These are phyloP conservation scores for Solanum stenotomum DNA, from an alignment of 257 asterid species.

Conservation along the genomic window DNA sequence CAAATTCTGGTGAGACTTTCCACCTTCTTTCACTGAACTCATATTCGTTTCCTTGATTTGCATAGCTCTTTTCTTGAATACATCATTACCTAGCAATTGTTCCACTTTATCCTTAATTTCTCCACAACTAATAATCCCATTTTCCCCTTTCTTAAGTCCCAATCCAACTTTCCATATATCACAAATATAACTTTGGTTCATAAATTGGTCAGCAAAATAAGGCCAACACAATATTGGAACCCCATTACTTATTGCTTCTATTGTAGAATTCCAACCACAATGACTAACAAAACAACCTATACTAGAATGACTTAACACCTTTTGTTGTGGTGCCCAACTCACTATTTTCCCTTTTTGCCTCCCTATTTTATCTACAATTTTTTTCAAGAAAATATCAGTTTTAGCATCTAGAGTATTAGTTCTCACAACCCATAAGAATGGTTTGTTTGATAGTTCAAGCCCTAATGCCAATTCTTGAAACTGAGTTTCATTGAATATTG, in stretches of 20 bases:
- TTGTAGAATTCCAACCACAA: constrained; percentile 67
- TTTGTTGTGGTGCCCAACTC: constrained; percentile 48
- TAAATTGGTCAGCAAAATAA: constrained; percentile 46
- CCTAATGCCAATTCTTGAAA: constrained; percentile 33
- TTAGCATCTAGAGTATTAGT: neutral
- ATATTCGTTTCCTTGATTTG: constrained; percentile 14
- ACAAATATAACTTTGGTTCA: constrained; percentile 43
- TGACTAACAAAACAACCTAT: constrained; percentile 53
- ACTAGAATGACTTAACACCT: constrained; percentile 46
- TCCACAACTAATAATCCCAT: constrained; percentile 6
- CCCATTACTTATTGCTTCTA: constrained; percentile 45
- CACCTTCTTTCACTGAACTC: constrained; percentile 23
- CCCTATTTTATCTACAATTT: constrained; percentile 11
- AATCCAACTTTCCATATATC: constrained; percentile 56
- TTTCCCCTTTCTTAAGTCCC: constrained; percentile 6
- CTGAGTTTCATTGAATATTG: constrained; percentile 12
- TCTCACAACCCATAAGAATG: constrained; percentile 43
- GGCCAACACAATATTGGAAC: constrained; percentile 54
- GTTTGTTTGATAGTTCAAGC: constrained; percentile 22
- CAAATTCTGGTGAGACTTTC: constrained; percentile 29
- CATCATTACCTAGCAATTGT: constrained; percentile 11
- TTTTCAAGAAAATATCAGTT: constrained; percentile 4
- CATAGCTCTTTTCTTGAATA: constrained; percentile 29
- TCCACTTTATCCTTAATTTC: constrained; percentile 34
- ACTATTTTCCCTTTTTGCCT: constrained; percentile 17